These are phyloP conservation scores for Cyclotella sp. DNA, from an alignment of 108 stramenopile species.

Conservation along the genomic window DNA sequence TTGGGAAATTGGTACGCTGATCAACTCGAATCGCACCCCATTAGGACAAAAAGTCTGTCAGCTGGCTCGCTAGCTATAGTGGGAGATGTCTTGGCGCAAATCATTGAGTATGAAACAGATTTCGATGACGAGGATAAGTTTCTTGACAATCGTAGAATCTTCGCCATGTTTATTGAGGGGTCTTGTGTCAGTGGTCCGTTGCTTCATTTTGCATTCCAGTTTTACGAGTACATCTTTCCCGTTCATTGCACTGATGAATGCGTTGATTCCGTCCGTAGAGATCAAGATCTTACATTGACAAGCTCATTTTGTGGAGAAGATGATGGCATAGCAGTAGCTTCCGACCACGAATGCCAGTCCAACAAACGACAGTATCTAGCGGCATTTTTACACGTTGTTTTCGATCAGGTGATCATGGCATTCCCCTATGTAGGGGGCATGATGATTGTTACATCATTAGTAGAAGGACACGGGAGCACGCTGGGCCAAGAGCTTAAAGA, in stretches of 20 bases:
- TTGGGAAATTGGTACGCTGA: not conserved
- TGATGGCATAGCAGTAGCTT: not conserved
- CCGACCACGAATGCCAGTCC: not conserved
- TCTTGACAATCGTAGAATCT: constrained; percentile 9
- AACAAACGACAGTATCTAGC: constrained; percentile 23
- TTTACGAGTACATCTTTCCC: constrained; percentile 25
- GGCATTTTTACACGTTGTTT: constrained; percentile 32
- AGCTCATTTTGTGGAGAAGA: not conserved
- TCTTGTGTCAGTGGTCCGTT: constrained; percentile 24
- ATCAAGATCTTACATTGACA: not conserved
- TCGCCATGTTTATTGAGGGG: constrained; percentile 34
- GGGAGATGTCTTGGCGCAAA: constrained; percentile 20
- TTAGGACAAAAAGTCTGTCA: constrained; percentile 21
- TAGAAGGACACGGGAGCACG: constrained; percentile 28
- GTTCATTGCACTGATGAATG: constrained; percentile 22
- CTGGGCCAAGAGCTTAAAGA: constrained; percentile 28
- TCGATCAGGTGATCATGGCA: constrained; percentile 44
- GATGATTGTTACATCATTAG: constrained; percentile 35
- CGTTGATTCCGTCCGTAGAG: not conserved
- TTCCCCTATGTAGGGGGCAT: constrained; percentile 30
- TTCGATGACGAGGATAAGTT: not conserved
- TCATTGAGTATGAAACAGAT: constrained; percentile 11
- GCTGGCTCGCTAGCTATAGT: constrained; percentile 15
- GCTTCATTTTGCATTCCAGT: constrained; percentile 24
- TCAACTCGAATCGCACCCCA: constrained; percentile 13